phyloP scores from a whole-genome alignment of 768 basidiomycete species.

The Agaricus subrufescens region DNA sequence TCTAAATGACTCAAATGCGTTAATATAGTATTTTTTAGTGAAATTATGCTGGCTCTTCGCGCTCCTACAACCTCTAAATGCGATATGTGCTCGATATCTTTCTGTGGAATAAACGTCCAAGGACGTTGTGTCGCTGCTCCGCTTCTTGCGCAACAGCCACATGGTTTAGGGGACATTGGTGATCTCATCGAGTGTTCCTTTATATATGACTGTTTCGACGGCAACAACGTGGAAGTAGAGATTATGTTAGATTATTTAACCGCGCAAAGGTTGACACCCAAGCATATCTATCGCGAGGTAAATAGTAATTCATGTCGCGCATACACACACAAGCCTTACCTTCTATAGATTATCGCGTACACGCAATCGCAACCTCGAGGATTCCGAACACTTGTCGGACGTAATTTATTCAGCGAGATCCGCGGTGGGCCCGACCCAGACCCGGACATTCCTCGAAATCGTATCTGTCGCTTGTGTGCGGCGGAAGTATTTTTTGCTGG shows the following conservation, averaged over 20 bases:
- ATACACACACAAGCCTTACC: neutral
- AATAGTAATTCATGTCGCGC: constrained; percentile 12
- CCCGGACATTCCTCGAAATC: constrained; percentile 51
- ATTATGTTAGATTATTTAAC: constrained; percentile 79
- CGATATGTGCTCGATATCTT: constrained; percentile 77
- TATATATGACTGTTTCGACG: constrained; percentile 77
- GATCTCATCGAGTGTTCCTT: constrained; percentile 76
- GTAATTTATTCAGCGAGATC: constrained; percentile 66
- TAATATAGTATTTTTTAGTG: constrained; percentile 35
- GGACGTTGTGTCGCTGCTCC: constrained; percentile 64
- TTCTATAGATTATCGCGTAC: constrained; percentile 53
- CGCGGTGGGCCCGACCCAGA: constrained; percentile 57
- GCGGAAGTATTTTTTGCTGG: constrained; percentile 74
- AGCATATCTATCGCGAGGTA: constrained; percentile 76
- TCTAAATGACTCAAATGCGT: neutral
- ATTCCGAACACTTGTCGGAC: constrained; percentile 64
- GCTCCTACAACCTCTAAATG: constrained; percentile 81
- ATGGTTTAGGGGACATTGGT: constrained; percentile 60
- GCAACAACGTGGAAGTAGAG: constrained; percentile 77
- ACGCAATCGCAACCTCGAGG: constrained; percentile 56
- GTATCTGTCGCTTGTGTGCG: constrained; percentile 70
- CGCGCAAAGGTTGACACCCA: constrained; percentile 54
- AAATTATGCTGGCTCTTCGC: constrained; percentile 64
- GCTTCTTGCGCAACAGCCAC: constrained; percentile 58
- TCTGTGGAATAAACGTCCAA: constrained; percentile 78